These are phyloP conservation scores for Tillandsia leiboldiana DNA, from an alignment of 176 grass and related monocot genomes.

Conservation along the genomic window DNA sequence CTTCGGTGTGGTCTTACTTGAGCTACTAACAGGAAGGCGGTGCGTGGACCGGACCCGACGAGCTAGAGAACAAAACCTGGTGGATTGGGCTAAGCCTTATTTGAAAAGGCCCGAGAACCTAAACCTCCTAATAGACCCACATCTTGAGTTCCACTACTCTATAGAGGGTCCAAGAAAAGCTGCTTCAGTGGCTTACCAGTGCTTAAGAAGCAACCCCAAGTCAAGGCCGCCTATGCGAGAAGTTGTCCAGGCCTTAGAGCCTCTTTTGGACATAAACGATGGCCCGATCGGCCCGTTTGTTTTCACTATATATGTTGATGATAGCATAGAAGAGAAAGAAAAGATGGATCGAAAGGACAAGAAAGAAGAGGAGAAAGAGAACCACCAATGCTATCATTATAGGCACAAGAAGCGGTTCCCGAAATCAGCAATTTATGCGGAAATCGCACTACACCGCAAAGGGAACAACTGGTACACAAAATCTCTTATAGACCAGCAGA, in stretches of 20 bases:
- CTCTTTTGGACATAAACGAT: conserved; percentile 8
- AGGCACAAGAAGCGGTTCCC: not conserved
- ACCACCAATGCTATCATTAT: not conserved
- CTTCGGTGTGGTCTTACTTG: conserved; percentile 77
- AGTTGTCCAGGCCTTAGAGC: conserved; percentile 49
- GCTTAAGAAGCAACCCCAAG: conserved; percentile 42
- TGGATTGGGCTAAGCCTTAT: conserved; percentile 46
- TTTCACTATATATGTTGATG: not conserved
- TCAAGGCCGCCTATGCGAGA: conserved; percentile 43
- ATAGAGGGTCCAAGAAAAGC: conserved; percentile 21
- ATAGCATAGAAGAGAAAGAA: not conserved
- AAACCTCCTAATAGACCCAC: conserved; percentile 51
- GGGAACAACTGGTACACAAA: not conserved
- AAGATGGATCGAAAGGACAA: not conserved
- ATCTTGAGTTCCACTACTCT: conserved; percentile 39
- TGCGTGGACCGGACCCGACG: conserved; percentile 60
- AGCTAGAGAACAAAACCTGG: conserved; percentile 31
- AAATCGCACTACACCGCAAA: not conserved
- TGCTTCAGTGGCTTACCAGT: conserved; percentile 34
- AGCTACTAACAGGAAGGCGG: conserved; percentile 74
- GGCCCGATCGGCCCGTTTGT: not conserved
- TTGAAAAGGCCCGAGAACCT: conserved; percentile 33
- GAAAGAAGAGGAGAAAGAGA: not conserved
- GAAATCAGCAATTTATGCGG: not conserved
- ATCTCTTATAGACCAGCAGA: not conserved